Base-by-base conservation (phyloP, 176 grass and related monocot genomes). In the Panicum miliaceum region DNA sequence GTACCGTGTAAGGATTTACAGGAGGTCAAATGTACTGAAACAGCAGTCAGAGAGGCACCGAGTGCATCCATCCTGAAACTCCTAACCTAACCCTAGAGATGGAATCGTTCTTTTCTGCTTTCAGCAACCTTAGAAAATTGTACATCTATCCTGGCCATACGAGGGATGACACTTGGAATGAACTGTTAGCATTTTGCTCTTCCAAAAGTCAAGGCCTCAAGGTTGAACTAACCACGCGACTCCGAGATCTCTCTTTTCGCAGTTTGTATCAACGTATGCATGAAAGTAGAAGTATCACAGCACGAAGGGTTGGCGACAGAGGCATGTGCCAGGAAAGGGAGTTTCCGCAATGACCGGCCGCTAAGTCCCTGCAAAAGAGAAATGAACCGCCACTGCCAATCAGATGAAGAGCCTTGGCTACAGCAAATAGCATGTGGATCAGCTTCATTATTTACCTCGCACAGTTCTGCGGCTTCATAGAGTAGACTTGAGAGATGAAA, bases 271-370 rank as follows among this genome's bases (percentile, higher is more conserved):
- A 99, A 68, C 0, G 81, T 85, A 54, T 61, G 69, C 80, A 99
- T 59, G 65, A 96, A 99, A n/a, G 76, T 69, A 75, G 73, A 67
- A 71, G 86, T 79, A 20, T 96, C 88, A 12, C 91, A 94, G 79
- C 46, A 60, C 0, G 88, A 81, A 68, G 93, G 88, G 65, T 84
- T 90, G 34, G 81, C 77, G 8, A 90, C 72, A 71, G 91, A 84
- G 41, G 96, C 93, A 75, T 99, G 93, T 66, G 96, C 93, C 41
- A 99, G 82, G 80, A 99, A 99, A 81, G 96, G 96, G 73, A 99
- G 93, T 79, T 99, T 99, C 80, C 96, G 90, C 83, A 99, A 78
- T 32, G 93, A 81, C 73, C 96, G 88, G 67, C 96, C 93, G 13
- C 96, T 99, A 42, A 96, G 71, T 63, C 93, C 96, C 93, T 98